phyloP scores from a whole-genome alignment of 176 grass and related monocot genomes.

The Zoysia japonica region DNA sequence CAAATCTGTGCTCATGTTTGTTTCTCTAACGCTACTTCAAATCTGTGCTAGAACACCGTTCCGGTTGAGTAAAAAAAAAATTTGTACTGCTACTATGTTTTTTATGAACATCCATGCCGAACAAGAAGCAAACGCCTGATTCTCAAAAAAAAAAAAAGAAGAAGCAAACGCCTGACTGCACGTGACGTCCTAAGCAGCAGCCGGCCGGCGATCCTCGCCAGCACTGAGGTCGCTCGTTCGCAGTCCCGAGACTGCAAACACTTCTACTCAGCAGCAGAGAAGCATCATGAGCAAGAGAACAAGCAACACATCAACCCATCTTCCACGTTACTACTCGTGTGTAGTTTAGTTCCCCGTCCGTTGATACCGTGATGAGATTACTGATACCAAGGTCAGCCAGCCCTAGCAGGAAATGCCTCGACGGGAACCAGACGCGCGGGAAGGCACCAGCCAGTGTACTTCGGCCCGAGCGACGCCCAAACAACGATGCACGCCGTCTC shows the following conservation, averaged over 20 bases:
- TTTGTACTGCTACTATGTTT: neutral
- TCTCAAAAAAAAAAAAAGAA: too few species aligned
- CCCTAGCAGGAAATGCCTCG: conserved; percentile 46
- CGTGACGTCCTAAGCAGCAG: conserved; percentile 34
- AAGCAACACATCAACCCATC: neutral
- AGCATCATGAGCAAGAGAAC: conserved; percentile 37
- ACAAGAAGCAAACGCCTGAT: neutral
- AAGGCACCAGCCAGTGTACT: conserved; percentile 17
- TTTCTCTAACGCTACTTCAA: neutral
- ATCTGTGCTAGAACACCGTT: neutral
- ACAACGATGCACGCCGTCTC: conserved; percentile 42
- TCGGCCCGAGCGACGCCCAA: conserved; percentile 1
- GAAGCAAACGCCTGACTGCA: conserved; percentile 23
- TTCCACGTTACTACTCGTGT: conserved; percentile 15
- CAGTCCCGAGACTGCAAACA: conserved; percentile 30
- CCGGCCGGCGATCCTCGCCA: conserved; percentile 21
- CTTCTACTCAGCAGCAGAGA: neutral
- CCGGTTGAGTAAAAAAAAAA: neutral
- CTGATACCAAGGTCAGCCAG: conserved; percentile 48
- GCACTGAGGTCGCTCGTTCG: neutral
- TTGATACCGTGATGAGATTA: neutral
- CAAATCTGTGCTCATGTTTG: too few species aligned
- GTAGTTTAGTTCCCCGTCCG: conserved; percentile 1
- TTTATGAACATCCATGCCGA: neutral
- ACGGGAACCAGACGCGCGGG: conserved; percentile 41